Evolutionary conservation across 2,329 filamentous ascomycete species (phyloP).

Genomic region (Magnaporthiopsis poae): DNA sequence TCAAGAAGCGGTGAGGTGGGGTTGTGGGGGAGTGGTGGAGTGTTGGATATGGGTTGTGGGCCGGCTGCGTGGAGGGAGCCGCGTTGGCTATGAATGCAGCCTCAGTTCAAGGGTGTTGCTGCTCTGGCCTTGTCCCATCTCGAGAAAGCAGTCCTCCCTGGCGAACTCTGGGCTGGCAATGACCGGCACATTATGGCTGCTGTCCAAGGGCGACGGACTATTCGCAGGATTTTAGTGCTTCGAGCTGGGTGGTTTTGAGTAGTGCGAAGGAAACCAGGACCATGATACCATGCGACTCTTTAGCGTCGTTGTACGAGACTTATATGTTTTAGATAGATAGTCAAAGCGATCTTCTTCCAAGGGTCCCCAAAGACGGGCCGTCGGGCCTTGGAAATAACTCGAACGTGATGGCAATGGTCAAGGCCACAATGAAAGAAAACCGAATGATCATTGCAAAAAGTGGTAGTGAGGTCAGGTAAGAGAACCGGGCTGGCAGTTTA

Average conservation of each 20-base stretch:
- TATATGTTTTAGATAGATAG: neutral
- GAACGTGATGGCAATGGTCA: neutral
- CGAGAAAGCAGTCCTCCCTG: neutral
- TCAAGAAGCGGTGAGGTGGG: slow-evolving; percentile 44
- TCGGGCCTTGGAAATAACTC: neutral
- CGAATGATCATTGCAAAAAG: neutral
- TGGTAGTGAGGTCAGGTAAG: too few species aligned
- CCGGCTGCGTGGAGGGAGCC: slow-evolving; percentile 11
- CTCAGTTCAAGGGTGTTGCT: neutral
- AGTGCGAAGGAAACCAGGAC: neutral
- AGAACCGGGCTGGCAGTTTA: neutral
- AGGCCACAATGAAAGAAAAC: too few species aligned
- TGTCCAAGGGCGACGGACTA: neutral
- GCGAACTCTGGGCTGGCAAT: neutral
- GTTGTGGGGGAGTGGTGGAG: too few species aligned
- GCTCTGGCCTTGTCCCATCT: neutral
- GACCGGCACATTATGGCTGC: neutral
- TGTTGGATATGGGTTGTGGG: neutral
- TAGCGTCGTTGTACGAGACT: neutral
- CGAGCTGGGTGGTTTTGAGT: too few species aligned
- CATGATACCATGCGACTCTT: neutral
- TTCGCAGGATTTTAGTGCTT: neutral
- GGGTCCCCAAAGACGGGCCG: neutral
- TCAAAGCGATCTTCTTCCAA: neutral
- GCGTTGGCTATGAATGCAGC: neutral